A percentile compares a stretch with the other conserved stretches of the same genome.
Conservation (phyloP, 768 basidiomycete genomes). For the Candolleomyces eurysporus region DNA sequence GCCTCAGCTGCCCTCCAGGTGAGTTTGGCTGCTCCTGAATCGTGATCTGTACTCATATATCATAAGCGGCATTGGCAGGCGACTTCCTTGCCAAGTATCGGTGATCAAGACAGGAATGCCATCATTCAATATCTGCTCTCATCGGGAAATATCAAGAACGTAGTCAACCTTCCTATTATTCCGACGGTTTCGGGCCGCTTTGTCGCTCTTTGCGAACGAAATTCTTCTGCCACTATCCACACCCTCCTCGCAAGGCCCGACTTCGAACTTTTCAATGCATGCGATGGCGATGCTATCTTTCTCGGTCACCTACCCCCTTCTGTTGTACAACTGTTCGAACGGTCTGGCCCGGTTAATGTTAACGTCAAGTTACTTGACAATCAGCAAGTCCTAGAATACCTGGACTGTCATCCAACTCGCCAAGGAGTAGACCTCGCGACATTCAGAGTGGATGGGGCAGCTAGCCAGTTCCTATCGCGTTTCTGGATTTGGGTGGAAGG, state of each 20-base stretch:
- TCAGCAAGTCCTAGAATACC: constrained; percentile 26
- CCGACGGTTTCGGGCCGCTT: constrained; percentile 21
- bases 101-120: neutral
- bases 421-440: constrained; percentile 22
- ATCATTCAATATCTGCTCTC: constrained; percentile 37
- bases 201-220: constrained; percentile 13
- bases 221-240: constrained; percentile 1
- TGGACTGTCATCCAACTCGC: constrained; percentile 21
- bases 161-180: constrained; percentile 38
- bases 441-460: constrained; percentile 11
- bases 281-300: constrained; percentile 30
- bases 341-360: constrained; percentile 20
- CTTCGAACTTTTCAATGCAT: constrained; percentile 26
- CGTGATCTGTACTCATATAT: neutral
- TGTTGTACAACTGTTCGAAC: constrained; percentile 20
- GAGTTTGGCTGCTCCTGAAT: constrained; percentile 2
- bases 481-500: constrained; percentile 45
- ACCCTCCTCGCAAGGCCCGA: constrained; percentile 25
- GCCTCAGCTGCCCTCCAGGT: neutral
- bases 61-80: neutral
- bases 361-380: constrained; percentile 31
- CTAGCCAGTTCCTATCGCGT: constrained; percentile 31
- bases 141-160: constrained; percentile 24
- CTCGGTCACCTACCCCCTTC: constrained; percentile 23
- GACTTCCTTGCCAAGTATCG: neutral